These are phyloP conservation scores for Ochetophila trinervis DNA, from an alignment of 306 rosid species.

Conservation along the genomic window DNA sequence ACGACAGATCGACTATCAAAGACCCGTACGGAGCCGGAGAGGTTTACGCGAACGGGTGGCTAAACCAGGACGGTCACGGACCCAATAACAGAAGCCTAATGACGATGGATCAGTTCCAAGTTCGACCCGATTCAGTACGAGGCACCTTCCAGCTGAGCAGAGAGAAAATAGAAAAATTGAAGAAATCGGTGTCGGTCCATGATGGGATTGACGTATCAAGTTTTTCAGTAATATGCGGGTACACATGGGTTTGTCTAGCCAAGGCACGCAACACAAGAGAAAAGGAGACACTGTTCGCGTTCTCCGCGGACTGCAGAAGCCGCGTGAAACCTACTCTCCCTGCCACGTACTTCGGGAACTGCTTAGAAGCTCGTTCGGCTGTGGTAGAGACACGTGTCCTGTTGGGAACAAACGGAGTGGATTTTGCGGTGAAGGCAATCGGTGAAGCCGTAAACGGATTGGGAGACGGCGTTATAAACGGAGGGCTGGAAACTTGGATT, in stretches of 20 bases:
- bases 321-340: neutral
- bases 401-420: constrained; percentile 10
- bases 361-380: neutral
- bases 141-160: constrained; percentile 25
- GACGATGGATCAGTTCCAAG: constrained; percentile 27
- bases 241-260: constrained; percentile 9
- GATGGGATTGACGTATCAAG: no score
- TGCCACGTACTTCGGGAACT: neutral
- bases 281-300: neutral
- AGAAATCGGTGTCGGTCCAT: neutral
- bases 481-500: neutral
- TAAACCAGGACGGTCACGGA: constrained; percentile 26
- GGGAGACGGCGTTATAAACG: neutral
- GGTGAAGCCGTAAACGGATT: constrained; percentile 1
- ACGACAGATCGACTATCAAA: constrained; percentile 25
- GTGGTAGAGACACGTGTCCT: neutral
- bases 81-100: constrained; percentile 40
- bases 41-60: constrained; percentile 29
- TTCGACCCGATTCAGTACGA: constrained; percentile 15
- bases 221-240: constrained; percentile 4
- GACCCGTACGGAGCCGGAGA: constrained; percentile 13
- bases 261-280: neutral
- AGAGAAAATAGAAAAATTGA: neutral
- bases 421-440: neutral
- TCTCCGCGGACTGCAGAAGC: neutral